These are phyloP conservation scores for Candida pseudofarinosa DNA, from an alignment of 805 yeast genomes.

Conservation along the genomic window DNA sequence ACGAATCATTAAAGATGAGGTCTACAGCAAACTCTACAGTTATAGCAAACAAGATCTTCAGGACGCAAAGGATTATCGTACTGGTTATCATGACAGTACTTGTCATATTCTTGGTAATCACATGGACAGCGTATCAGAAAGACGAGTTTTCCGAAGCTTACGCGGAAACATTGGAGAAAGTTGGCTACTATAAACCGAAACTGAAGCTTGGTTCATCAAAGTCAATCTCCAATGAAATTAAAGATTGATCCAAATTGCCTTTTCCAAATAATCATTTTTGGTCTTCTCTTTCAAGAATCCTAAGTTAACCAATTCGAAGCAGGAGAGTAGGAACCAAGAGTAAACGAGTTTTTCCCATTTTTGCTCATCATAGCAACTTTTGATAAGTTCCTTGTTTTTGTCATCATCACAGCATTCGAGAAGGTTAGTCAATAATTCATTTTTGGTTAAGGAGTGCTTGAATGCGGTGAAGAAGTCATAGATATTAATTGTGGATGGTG, in stretches of 20 bases:
- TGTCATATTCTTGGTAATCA: conserved; percentile 20
- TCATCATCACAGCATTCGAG: conserved; percentile 3
- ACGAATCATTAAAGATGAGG: background rate
- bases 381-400: background rate
- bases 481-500: conserved; percentile 63
- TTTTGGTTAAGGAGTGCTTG: conserved; percentile 41
- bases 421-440: conserved; percentile 17
- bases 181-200: conserved; percentile 3
- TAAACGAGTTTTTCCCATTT: conserved; percentile 61
- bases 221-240: conserved; percentile 15
- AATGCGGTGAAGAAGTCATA: conserved; percentile 66
- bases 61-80: conserved; percentile 27
- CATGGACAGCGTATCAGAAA: conserved; percentile 25
- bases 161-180: conserved; percentile 9
- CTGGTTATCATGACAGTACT: conserved; percentile 20
- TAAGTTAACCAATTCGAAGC: conserved; percentile 63
- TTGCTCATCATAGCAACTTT: conserved; percentile 16
- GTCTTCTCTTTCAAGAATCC: conserved; percentile 66
- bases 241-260: conserved; percentile 66
- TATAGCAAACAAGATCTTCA: conserved; percentile 26
- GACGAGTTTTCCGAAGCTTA: conserved; percentile 10
- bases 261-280: conserved; percentile 65
- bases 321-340: conserved; percentile 71
- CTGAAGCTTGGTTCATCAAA: conserved; percentile 6
- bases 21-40: conserved; percentile 21